phyloP scores from a whole-genome alignment of 352 stramenopile genomes.

The Hyaloperonospora arabidopsidis region DNA sequence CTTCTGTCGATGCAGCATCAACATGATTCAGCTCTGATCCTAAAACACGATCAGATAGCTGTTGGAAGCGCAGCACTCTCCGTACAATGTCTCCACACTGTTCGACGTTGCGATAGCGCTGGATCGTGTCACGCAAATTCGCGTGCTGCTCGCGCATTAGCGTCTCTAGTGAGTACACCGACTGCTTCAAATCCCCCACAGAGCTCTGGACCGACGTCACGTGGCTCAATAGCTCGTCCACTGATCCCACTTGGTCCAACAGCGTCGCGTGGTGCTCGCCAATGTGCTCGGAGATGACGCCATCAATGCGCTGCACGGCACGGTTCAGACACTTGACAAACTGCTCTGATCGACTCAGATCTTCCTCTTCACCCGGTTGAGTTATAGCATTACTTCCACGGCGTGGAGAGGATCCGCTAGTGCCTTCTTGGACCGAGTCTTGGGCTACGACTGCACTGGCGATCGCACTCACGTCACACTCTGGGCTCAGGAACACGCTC shows the following conservation, averaged over 20 bases:
- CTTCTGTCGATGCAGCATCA: slow-evolving; percentile 9
- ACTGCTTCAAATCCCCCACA: slow-evolving; percentile 55
- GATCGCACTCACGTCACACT: slow-evolving; percentile 74
- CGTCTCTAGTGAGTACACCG: slow-evolving; percentile 50
- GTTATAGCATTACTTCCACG: slow-evolving; percentile 12
- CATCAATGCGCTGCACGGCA: slow-evolving; percentile 62
- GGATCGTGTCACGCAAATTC: slow-evolving; percentile 49
- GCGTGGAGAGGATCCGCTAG: slow-evolving; percentile 16
- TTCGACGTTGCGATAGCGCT: slow-evolving; percentile 74
- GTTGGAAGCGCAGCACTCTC: slow-evolving; percentile 66
- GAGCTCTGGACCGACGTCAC: slow-evolving; percentile 51
- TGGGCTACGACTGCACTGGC: slow-evolving; percentile 66
- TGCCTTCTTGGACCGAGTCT: slow-evolving; percentile 38
- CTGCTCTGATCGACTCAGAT: slow-evolving; percentile 56
- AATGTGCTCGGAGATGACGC: slow-evolving; percentile 72
- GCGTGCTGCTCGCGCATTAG: slow-evolving; percentile 52
- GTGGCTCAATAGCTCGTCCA: slow-evolving; percentile 62
- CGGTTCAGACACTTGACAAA: slow-evolving; percentile 66
- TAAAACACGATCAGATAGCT: slow-evolving; percentile 50
- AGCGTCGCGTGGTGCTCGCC: slow-evolving; percentile 65
- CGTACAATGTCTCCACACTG: slow-evolving; percentile 65
- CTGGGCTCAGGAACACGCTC: slow-evolving; percentile 57
- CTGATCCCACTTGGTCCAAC: slow-evolving; percentile 64
- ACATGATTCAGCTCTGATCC: slow-evolving; percentile 34
- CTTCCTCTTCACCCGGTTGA: slow-evolving; percentile 9